These are phyloP conservation scores for Cardiosporidium cionae DNA, from an alignment of 169 alveolate species.

Conservation along the genomic window DNA sequence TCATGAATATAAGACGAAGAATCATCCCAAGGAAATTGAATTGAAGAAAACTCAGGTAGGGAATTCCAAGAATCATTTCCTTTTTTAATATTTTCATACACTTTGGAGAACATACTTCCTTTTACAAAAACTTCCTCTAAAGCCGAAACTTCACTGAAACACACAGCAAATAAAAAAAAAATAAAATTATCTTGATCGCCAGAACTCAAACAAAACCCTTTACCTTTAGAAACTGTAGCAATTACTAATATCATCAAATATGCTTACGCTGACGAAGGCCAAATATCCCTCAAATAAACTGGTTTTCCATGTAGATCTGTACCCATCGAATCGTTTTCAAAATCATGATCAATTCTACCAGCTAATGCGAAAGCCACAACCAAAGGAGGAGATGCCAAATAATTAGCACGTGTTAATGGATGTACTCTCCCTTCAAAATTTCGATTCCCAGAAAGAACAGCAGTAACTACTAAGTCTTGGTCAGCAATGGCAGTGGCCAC, in stretches of 20 bases:
- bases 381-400: constrained; percentile 90
- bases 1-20: constrained; percentile 85
- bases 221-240: too few relatives aligned
- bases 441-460: constrained; percentile 91
- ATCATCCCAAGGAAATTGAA: constrained; percentile 81
- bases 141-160: not conserved
- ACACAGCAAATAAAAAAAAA: not conserved
- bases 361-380: constrained; percentile 91
- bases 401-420: too few relatives aligned
- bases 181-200: not conserved
- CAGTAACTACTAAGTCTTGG: constrained; percentile 78
- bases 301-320: constrained; percentile 12
- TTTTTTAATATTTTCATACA: constrained; percentile 72
- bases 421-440: constrained; percentile 94
- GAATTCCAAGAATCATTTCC: constrained; percentile 42
- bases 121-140: constrained; percentile 58
- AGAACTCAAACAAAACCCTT: not conserved
- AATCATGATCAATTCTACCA: constrained; percentile 84
- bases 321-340: constrained; percentile 81
- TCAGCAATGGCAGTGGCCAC: constrained; percentile 75
- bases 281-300: constrained; percentile 81
- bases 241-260: too few relatives aligned
- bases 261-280: constrained; percentile 83
- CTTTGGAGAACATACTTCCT: constrained; percentile 79
- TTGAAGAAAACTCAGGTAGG: constrained; percentile 32